Evolutionary conservation across 495 filamentous ascomycete species (phyloP), one percentile per base, ranked within the genome.

Genomic region (Neurospora sp.): DNA sequence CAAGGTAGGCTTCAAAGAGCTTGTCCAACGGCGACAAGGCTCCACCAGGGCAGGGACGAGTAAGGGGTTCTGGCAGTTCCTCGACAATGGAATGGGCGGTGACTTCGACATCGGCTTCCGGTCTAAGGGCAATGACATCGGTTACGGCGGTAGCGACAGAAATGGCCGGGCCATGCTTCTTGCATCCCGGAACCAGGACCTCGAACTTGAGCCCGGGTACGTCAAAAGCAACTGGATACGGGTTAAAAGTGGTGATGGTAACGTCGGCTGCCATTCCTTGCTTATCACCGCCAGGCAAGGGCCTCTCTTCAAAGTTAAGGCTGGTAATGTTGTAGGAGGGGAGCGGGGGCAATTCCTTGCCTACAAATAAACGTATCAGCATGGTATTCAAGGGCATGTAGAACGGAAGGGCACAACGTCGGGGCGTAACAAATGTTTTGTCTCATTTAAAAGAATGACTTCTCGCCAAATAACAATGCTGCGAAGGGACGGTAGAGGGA

Each of bases 121-220:
- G 90, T 39, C 87, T 80, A 8, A 99, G 84, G 35, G 89, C 81
- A 35, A 97, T 80, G 60, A 84, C 81, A 9, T 85, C 84, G 1
- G 93, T 96, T 35, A 84, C 85, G n/a, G 93, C 93, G 76, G 90
- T 87, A 6, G 94, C 95, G 72, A 90, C 80, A 27, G 81, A 77
- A 71, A 98, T 90, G 27, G 76, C 79, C 39, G 88, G 81, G 40
- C 94, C 92, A 73, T 88, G 85, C 7, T 87, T 86, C 54, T 91
- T 88, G 79, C 96, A 99, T 69, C 91, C 92, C 27, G 92, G 90
- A 18, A 98, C 90, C 69, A 97, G 83, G 27, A 98, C 88, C 71
- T 92, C 87, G 79, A 99, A 98, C 7, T 88, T 90, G 49, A 99
- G 88, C 69, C 90, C 85, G 39, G 96, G 95, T 42, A 97, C 84